A percentile compares a stretch with the other conserved stretches of the same genome.
Evolutionary conservation across 805 yeast genomes (phyloP).

Genomic region (Starmerella sp.): DNA sequence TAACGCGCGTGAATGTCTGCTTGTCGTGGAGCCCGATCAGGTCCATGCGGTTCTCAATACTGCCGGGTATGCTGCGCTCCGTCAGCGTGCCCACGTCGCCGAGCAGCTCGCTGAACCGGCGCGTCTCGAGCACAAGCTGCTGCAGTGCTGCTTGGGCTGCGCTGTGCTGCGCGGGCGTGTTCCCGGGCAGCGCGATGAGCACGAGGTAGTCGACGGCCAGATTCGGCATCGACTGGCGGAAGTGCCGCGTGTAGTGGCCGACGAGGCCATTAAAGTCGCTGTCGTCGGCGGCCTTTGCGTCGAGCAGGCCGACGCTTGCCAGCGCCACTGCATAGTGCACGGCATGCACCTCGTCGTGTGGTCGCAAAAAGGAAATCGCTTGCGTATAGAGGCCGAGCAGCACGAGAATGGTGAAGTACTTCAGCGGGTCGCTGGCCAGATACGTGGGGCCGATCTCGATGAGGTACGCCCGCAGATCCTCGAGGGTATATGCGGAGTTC

Average conservation of each 20-base stretch:
- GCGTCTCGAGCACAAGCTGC: constrained; percentile 73
- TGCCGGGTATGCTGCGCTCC: constrained; percentile 72
- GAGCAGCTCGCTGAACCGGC: constrained; percentile 67
- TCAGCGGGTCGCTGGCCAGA: constrained; percentile 54
- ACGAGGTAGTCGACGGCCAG: constrained; percentile 85
- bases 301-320: constrained; percentile 58
- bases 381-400: constrained; percentile 71
- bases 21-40: constrained; percentile 50
- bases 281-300: constrained; percentile 30
- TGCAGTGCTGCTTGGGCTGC: constrained; percentile 68
- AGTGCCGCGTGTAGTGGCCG: constrained; percentile 71
- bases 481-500: constrained; percentile 44
- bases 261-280: constrained; percentile 34
- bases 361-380: constrained; percentile 56
- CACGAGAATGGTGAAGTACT: constrained; percentile 63
- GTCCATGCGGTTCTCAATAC: constrained; percentile 64
- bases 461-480: constrained; percentile 62
- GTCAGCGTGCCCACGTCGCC: constrained; percentile 54
- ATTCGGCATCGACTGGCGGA: constrained; percentile 75
- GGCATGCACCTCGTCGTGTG: constrained; percentile 66
- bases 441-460: constrained; percentile 60
- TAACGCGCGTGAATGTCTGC: constrained; percentile 50
- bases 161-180: constrained; percentile 34
- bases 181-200: constrained; percentile 46
- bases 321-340: constrained; percentile 82